These are phyloP conservation scores for Cynara cardunculus DNA, from an alignment of 129 eudicot genomes.

Conservation along the genomic window DNA sequence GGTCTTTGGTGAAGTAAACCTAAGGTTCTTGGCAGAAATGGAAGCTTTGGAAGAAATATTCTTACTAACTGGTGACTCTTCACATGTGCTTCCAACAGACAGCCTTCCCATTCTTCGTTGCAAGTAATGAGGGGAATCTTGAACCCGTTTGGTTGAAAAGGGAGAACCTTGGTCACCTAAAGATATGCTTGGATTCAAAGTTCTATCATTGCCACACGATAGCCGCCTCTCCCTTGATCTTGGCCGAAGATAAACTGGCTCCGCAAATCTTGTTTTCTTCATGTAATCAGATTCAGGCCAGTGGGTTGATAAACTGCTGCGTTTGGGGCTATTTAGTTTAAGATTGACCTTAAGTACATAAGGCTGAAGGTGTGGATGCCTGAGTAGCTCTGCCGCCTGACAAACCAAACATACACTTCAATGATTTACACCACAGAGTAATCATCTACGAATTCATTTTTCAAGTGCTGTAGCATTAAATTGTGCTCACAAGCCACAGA, in stretches of 20 bases:
- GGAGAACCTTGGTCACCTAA: constrained; percentile 58
- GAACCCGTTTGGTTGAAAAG: constrained; percentile 35
- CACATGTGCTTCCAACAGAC: constrained; percentile 49
- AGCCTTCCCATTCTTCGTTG: constrained; percentile 39
- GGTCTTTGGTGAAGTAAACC: constrained; percentile 42
- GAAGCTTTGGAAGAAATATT: constrained; percentile 41
- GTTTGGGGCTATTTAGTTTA: constrained; percentile 62
- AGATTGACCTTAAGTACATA: constrained; percentile 74
- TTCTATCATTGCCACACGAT: constrained; percentile 71
- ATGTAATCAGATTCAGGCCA: constrained; percentile 55
- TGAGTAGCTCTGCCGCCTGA: constrained; percentile 88
- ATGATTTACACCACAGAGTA: background rate
- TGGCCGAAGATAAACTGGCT: constrained; percentile 45
- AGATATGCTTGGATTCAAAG: constrained; percentile 84
- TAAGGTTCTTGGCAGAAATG: constrained; percentile 37
- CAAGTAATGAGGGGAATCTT: constrained; percentile 36
- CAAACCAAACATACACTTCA: constrained; percentile 15
- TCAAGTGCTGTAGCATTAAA: background rate
- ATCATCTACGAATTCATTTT: background rate
- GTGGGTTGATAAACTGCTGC: constrained; percentile 43
- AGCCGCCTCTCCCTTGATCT: constrained; percentile 44
- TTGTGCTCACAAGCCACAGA: background rate
- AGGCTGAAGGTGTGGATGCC: constrained; percentile 75
- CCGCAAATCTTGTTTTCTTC: constrained; percentile 67
- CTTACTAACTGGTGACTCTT: constrained; percentile 36